These are phyloP conservation scores for Paulownia fortunei DNA, from an alignment of 257 asterid species.

Conservation along the genomic window DNA sequence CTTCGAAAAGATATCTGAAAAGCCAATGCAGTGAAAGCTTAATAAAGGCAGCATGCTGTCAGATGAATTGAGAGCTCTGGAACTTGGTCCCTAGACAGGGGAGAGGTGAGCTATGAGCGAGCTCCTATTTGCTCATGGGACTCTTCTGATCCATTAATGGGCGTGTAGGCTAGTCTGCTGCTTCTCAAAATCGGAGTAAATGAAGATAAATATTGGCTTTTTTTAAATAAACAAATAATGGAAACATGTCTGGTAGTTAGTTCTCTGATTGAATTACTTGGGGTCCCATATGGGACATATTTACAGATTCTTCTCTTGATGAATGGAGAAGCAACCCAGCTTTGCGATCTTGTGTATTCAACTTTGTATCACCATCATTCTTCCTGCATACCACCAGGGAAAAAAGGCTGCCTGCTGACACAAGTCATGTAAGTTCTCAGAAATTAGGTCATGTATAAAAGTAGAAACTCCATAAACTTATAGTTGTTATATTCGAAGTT, in stretches of 20 bases:
- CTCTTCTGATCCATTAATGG: not conserved
- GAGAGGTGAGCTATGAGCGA: too few relatives aligned
- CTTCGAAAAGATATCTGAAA: not conserved
- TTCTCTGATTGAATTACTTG: too few relatives aligned
- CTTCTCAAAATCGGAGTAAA: too few relatives aligned
- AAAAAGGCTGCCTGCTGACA: slow-evolving; percentile 20
- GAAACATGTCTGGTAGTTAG: not conserved
- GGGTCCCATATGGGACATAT: not conserved
- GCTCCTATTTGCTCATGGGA: not conserved
- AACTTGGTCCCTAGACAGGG: too few relatives aligned
- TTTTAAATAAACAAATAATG: not conserved
- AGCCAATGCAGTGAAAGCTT: not conserved
- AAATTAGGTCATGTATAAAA: slow-evolving; percentile 34
- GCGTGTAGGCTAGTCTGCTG: not conserved
- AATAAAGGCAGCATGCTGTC: not conserved
- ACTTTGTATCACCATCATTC: slow-evolving; percentile 14
- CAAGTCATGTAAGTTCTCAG: not conserved
- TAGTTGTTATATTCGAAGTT: slow-evolving; percentile 14
- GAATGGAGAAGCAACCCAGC: not conserved
- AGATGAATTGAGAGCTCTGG: not conserved
- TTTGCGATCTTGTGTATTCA: not conserved
- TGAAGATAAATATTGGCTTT: not conserved
- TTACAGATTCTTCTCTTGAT: not conserved
- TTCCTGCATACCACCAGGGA: not conserved
- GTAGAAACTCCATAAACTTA: slow-evolving; percentile 21